Evolutionary conservation across 2,329 filamentous ascomycete species (phyloP), one percentile per base, ranked within the genome.

Genomic region (Zarea fungicola): DNA sequence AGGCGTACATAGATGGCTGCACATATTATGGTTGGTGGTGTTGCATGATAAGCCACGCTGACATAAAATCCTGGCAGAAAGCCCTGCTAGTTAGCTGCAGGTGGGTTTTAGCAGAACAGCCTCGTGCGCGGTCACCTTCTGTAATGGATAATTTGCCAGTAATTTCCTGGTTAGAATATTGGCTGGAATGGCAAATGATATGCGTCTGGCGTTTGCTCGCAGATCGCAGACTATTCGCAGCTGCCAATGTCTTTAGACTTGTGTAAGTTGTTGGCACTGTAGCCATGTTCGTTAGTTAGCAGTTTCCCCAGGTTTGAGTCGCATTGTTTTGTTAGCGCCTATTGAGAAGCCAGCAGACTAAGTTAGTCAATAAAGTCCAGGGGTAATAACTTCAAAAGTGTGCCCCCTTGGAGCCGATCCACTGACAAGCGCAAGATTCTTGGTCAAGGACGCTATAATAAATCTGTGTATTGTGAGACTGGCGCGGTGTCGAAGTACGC

Each of bases 361-460:
- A 48, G 45, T 28, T n/a, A 16, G 40, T 21, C n/a, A 16, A 16
- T 25, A 26, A 21, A 34, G 36, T n/a, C 45, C 45, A 48, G 45
- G 45, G 45, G 28, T 16, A 13, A n/a, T 16, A 48, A n/a, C n/a
- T n/a, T n/a, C 35, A 26, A 36, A 41, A 48, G 45, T 29, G 45
- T 41, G 23, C n/a, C 14, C 35, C 43, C 35, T 32, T n/a, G 19
- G 35, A 19, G 34, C 28, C 28, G 36, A 48, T 48, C 28, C 45
- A 26, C 45, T 41, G 45, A 16, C 25, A 29, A 22, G 14, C 16
- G 16, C n/a, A 16, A 28, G 32, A 46, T 46, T 46, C 29, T 46
- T 29, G 18, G 23, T n/a, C 28, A 36, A 18, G 28, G 31, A 25
- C 39, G 36, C 26, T 41, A 48, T 41, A 41, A 48, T n/a, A n/a